Conservation (phyloP, 2,329 filamentous ascomycete genomes). For the Aplosporella prunicola region DNA sequence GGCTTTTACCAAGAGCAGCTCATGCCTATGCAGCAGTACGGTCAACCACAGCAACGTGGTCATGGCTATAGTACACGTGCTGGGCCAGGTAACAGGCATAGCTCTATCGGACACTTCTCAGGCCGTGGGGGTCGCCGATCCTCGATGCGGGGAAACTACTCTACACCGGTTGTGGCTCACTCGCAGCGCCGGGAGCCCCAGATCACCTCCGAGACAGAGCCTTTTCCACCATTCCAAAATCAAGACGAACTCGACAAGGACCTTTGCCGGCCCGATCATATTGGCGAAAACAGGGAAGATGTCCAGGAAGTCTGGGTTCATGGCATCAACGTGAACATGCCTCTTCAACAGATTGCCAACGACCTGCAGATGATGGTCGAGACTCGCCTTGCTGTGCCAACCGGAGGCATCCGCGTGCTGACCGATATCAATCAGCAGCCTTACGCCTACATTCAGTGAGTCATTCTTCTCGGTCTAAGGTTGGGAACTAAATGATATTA, state of each 20-base stretch:
- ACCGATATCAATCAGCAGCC: background rate
- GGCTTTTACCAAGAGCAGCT: background rate
- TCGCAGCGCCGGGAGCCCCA: background rate
- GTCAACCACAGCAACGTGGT: no score
- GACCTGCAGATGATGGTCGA: background rate
- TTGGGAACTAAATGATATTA: no score
- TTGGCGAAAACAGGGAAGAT: background rate
- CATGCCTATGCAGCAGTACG: background rate
- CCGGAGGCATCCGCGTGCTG: background rate
- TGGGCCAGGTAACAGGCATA: background rate
- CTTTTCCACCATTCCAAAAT: slow-evolving; percentile 2
- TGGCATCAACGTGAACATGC: background rate
- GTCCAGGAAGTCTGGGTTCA: background rate
- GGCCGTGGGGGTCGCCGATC: slow-evolving; percentile 1
- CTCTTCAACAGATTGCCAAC: background rate
- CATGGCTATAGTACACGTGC: no score
- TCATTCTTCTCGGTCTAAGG: no score
- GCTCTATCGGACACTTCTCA: background rate
- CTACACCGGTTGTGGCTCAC: background rate
- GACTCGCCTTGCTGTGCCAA: background rate
- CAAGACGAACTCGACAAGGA: background rate
- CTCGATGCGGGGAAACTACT: slow-evolving; percentile 2
- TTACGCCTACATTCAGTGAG: slow-evolving; percentile 3
- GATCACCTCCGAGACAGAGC: background rate
- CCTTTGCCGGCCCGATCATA: background rate